These are phyloP conservation scores for Fusarium chaquense DNA, from an alignment of 2,329 filamentous ascomycete genomes.

Conservation along the genomic window DNA sequence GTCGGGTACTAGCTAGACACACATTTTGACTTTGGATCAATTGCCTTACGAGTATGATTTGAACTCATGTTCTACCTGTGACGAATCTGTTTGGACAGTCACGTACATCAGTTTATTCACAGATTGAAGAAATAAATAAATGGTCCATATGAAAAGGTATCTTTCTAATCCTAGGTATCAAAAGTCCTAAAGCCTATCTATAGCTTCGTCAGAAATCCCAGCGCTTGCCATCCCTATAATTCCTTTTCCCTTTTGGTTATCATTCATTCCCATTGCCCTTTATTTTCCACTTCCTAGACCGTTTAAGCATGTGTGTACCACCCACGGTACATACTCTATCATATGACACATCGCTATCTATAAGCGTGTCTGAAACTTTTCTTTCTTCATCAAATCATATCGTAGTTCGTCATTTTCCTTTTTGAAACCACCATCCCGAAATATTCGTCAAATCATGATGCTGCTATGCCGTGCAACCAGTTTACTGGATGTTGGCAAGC, in stretches of 20 bases:
- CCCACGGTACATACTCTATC: constrained; percentile 44
- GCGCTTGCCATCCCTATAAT: constrained; percentile 29
- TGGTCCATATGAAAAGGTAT: constrained; percentile 37
- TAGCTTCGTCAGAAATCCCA: constrained; percentile 29
- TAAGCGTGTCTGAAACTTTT: constrained; percentile 25
- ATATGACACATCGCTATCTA: constrained; percentile 20
- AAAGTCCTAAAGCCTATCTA: constrained; percentile 24
- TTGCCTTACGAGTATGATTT: not conserved
- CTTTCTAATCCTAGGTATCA: constrained; percentile 45
- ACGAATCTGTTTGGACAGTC: not conserved
- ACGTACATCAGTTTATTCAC: not conserved
- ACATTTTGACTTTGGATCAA: not conserved
- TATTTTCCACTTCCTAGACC: constrained; percentile 24
- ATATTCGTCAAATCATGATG: constrained; percentile 38
- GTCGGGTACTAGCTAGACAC: not conserved
- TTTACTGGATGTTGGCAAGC: constrained; percentile 49
- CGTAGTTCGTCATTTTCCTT: constrained; percentile 33
- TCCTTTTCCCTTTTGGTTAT: constrained; percentile 26
- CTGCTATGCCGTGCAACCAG: not conserved
- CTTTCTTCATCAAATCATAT: constrained; percentile 47
- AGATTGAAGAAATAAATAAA: not conserved
- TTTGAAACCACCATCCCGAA: constrained; percentile 23
- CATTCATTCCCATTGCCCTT: constrained; percentile 16
- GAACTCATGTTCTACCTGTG: too few species aligned
- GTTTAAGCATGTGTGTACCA: constrained; percentile 20